Evolutionary conservation across 371 early-diverging fungal species (phyloP).

Genomic region (Haplosporangium sp.): DNA sequence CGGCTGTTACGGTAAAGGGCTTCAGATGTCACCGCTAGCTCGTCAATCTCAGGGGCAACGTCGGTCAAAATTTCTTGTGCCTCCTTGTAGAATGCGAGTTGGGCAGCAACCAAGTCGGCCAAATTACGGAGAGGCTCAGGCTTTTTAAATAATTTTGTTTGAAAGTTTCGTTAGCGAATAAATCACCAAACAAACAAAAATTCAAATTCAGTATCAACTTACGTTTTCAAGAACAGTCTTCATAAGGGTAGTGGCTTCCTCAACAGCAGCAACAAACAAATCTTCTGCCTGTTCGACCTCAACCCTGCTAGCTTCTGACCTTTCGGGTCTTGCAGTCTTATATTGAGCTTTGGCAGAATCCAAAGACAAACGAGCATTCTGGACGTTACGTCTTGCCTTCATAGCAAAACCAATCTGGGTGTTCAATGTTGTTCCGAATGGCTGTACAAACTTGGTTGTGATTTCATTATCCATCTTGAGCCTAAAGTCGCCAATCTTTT

Average conservation of each 20-base stretch:
- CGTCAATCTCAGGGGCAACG: slow-evolving; percentile 91
- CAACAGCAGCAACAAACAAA: slow-evolving; percentile 91
- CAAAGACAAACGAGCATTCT: slow-evolving; percentile 79
- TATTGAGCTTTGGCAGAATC: slow-evolving; percentile 87
- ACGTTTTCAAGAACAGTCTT: slow-evolving; percentile 87
- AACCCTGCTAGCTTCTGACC: slow-evolving; percentile 74
- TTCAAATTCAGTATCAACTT: slow-evolving; percentile 21
- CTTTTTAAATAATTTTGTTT: slow-evolving; percentile 49
- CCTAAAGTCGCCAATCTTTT: slow-evolving; percentile 84
- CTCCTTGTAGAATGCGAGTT: slow-evolving; percentile 87
- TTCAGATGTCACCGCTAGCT: slow-evolving; percentile 92
- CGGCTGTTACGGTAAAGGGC: slow-evolving; percentile 79
- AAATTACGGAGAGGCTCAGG: slow-evolving; percentile 88
- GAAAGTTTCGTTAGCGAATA: background rate
- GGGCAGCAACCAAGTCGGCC: slow-evolving; percentile 87
- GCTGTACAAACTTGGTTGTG: slow-evolving; percentile 78
- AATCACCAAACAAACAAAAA: background rate
- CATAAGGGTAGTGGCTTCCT: slow-evolving; percentile 93
- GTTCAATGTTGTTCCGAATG: slow-evolving; percentile 77
- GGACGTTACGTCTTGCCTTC: slow-evolving; percentile 87
- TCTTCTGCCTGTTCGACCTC: slow-evolving; percentile 94
- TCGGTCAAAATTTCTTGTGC: slow-evolving; percentile 82
- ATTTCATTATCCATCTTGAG: slow-evolving; percentile 81
- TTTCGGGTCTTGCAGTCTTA: slow-evolving; percentile 74
- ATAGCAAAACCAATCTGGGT: slow-evolving; percentile 82